A percentile compares a stretch with the other conserved stretches of the same genome.
These are phyloP conservation scores for Arabidopsis arenosa DNA, from an alignment of 345 rosid genomes.

Conservation along the genomic window DNA sequence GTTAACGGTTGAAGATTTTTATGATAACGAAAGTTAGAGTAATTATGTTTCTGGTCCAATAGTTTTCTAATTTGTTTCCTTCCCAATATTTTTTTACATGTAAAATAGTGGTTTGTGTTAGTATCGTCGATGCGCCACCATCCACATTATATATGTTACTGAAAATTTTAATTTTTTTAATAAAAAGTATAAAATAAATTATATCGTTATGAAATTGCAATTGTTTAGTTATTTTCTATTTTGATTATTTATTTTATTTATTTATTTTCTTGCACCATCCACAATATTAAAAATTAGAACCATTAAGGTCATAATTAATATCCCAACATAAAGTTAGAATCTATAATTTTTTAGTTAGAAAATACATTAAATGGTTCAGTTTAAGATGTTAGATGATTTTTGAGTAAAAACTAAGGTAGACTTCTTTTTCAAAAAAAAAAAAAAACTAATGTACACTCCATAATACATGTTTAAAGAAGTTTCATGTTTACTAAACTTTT, in stretches of 20 bases:
- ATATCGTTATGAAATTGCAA: background rate
- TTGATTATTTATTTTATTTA: background rate
- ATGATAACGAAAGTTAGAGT: background rate
- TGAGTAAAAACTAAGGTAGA: background rate
- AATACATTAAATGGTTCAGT: background rate
- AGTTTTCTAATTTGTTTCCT: background rate
- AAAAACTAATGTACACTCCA: background rate
- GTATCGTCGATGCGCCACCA: background rate
- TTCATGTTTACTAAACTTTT: background rate
- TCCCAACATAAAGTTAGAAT: background rate
- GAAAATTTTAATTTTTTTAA: no score
- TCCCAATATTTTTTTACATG: background rate
- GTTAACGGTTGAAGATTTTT: background rate
- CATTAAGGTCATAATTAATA: background rate
- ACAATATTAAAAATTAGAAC: background rate
- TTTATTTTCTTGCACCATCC: background rate
- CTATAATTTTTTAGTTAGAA: background rate
- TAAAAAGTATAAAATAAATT: no score
- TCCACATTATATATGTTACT: background rate
- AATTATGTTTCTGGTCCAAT: background rate
- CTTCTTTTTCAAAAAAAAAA: background rate
- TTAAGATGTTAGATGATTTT: background rate
- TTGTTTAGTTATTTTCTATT: background rate
- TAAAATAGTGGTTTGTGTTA: background rate
- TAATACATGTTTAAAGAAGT: slow-evolving; percentile 5